Evolutionary conservation across 2,329 filamentous ascomycete species (phyloP).

Genomic region (Penicillium rolfsii): DNA sequence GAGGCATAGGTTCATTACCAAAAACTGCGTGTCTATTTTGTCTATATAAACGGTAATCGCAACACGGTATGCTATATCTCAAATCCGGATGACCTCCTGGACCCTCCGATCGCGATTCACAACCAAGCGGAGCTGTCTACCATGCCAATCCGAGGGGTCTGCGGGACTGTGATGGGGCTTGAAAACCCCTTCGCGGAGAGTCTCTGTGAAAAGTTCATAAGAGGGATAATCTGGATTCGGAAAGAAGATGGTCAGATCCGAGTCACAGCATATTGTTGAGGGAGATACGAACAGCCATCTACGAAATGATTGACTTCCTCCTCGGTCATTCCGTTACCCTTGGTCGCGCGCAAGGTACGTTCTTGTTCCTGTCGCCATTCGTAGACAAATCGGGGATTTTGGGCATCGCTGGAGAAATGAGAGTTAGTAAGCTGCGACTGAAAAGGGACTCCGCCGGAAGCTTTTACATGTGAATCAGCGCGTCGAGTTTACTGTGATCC

Average conservation of each 20-base stretch:
- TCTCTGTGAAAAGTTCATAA: constrained; percentile 69
- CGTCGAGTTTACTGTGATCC: constrained; percentile 56
- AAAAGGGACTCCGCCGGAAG: not conserved
- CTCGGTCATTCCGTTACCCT: constrained; percentile 78
- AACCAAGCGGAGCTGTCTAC: constrained; percentile 64
- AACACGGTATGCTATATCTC: not conserved
- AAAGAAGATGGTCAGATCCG: constrained; percentile 12
- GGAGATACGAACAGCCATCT: constrained; percentile 59
- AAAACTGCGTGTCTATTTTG: too few species aligned
- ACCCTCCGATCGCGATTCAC: constrained; percentile 65
- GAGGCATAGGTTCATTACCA: too few species aligned
- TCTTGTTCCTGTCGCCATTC: constrained; percentile 84
- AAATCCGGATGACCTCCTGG: constrained; percentile 59
- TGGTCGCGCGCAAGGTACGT: constrained; percentile 65
- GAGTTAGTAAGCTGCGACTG: not conserved
- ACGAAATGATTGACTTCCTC: constrained; percentile 78
- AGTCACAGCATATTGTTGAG: not conserved
- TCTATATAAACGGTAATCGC: not conserved
- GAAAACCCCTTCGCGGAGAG: constrained; percentile 62
- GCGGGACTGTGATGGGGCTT: constrained; percentile 31
- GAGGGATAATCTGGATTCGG: constrained; percentile 63
- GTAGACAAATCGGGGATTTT: constrained; percentile 76
- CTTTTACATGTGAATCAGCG: constrained; percentile 66
- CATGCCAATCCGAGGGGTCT: constrained; percentile 44
- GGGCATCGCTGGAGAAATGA: constrained; percentile 61